These are phyloP conservation scores for Colletotrichum sp. DNA, from an alignment of 2,329 filamentous ascomycete species.

Conservation along the genomic window DNA sequence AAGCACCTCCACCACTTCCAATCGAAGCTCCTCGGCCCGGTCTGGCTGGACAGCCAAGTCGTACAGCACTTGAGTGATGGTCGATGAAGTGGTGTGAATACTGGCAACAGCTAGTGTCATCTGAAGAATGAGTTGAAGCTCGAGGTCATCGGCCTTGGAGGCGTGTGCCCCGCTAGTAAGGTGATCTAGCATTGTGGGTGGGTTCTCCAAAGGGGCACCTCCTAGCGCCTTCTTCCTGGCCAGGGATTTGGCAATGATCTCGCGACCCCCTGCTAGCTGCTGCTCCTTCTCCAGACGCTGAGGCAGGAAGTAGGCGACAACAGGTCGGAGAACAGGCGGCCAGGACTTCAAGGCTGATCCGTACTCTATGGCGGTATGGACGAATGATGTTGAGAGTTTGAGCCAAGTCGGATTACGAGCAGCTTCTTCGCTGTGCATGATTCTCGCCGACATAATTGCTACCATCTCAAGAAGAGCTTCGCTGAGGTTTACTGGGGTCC, in stretches of 20 bases:
- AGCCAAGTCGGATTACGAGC: not conserved
- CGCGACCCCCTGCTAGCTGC: not conserved
- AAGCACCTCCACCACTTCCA: constrained; percentile 50
- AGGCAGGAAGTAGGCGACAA: not conserved
- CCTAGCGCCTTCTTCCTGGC: not conserved
- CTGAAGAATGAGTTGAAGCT: not conserved
- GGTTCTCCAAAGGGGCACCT: not conserved
- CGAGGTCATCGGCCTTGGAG: not conserved
- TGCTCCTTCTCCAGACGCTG: not conserved
- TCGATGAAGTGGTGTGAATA: constrained; percentile 55
- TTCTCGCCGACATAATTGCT: not conserved
- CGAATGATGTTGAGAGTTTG: not conserved
- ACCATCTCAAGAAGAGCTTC: not conserved
- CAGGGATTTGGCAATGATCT: not conserved
- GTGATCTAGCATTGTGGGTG: not conserved
- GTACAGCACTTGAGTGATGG: constrained; percentile 49
- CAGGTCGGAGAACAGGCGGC: not conserved
- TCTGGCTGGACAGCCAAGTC: constrained; percentile 56
- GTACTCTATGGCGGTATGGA: not conserved
- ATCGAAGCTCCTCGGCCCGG: constrained; percentile 52
- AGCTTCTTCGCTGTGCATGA: not conserved
- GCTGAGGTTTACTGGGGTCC: not conserved
- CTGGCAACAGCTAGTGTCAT: constrained; percentile 15
- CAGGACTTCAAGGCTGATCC: not conserved
- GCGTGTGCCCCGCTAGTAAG: not conserved